Evolutionary conservation across 1,284 basidiomycete genomes (phyloP).

Genomic region (Hemileia vastatrix): DNA sequence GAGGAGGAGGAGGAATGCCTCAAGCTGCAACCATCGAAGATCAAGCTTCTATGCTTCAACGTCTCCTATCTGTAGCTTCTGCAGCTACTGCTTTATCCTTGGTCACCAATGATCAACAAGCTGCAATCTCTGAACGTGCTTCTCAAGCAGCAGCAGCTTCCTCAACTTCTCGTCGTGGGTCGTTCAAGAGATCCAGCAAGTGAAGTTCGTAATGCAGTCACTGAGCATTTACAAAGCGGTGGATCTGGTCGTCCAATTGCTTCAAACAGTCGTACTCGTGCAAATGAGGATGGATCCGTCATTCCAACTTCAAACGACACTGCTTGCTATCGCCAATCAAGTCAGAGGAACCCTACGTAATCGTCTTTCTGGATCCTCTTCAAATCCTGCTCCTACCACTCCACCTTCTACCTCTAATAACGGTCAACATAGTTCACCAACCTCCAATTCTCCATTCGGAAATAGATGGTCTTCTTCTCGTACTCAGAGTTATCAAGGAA

Average conservation of each 20-base stretch:
- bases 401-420: too few species aligned
- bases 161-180: too few species aligned
- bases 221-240: background rate
- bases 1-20: background rate
- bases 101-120: constrained; percentile 14
- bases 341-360: background rate
- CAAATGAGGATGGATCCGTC: background rate
- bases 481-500: background rate
- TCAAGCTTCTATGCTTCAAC: constrained; percentile 40
- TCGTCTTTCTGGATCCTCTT: background rate
- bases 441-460: too few species aligned
- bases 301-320: background rate
- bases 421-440: too few species aligned
- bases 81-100: constrained; percentile 41
- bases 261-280: background rate
- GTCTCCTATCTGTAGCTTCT: constrained; percentile 37
- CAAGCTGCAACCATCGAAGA: constrained; percentile 39
- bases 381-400: background rate
- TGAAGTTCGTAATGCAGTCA: background rate
- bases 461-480: background rate
- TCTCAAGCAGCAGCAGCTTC: background rate
- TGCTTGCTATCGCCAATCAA: background rate
- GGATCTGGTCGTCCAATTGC: background rate
- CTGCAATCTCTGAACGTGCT: background rate
- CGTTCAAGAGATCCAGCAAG: background rate